Evolutionary conservation across 495 filamentous ascomycete genomes (phyloP).

Genomic region (Penicillium desertorum): DNA sequence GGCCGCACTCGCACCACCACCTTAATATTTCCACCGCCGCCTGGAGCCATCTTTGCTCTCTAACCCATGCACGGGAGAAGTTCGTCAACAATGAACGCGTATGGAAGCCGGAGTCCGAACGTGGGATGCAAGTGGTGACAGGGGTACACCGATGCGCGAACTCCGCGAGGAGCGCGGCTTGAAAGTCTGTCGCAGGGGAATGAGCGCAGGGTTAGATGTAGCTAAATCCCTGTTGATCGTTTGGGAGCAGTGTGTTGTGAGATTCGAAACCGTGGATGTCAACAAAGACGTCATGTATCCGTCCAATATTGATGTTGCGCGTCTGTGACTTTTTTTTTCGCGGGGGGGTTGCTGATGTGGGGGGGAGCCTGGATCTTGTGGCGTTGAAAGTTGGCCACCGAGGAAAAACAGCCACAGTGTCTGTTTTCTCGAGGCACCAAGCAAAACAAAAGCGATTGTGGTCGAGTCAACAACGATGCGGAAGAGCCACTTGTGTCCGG

Average conservation of each 20-base stretch:
- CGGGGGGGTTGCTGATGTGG: slow-evolving; percentile 5
- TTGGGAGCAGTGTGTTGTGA: slow-evolving; percentile 12
- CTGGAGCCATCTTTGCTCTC: slow-evolving; percentile 63
- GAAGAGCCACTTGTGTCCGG: slow-evolving; percentile 42
- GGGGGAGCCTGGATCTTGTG: slow-evolving; percentile 7
- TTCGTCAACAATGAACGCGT: slow-evolving; percentile 19
- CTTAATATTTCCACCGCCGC: slow-evolving; percentile 96
- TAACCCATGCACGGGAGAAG: slow-evolving; percentile 38
- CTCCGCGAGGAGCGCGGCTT: slow-evolving; percentile 43
- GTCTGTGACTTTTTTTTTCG: slow-evolving; percentile 26
- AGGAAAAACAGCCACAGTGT: slow-evolving; percentile 8
- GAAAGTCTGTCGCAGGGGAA: slow-evolving; percentile 19
- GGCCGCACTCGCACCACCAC: slow-evolving; percentile 95
- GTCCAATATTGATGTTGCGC: slow-evolving; percentile 28
- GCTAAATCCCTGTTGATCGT: slow-evolving; percentile 13
- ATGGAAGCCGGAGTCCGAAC: slow-evolving; percentile 12
- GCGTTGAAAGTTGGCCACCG: slow-evolving; percentile 1
- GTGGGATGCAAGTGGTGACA: slow-evolving; percentile 29
- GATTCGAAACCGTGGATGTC: slow-evolving; percentile 30
- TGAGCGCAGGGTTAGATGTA: slow-evolving; percentile 3
- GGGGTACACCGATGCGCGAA: slow-evolving; percentile 37
- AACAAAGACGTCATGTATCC: slow-evolving; percentile 50
- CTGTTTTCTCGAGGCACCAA: slow-evolving; percentile 15
- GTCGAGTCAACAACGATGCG: slow-evolving; percentile 29
- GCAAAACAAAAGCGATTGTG: slow-evolving; percentile 22